Conservation (phyloP, 768 basidiomycete genomes). For the Pleurotus platypus region DNA sequence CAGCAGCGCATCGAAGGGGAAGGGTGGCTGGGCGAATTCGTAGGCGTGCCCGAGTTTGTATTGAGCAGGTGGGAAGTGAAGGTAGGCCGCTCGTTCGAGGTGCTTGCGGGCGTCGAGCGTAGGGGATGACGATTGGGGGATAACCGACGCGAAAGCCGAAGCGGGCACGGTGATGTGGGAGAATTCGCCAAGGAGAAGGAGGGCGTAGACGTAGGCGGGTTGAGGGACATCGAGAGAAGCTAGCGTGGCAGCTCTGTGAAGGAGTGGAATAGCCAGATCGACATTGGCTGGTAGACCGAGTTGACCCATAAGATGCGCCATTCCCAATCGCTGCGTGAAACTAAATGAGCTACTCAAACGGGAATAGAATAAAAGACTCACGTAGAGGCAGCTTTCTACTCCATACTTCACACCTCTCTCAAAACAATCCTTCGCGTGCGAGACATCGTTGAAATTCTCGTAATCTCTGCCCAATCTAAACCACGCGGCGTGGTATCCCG, state of each 20-base stretch:
- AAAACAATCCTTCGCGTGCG: conserved; percentile 81
- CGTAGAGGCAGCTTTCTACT: conserved; percentile 81
- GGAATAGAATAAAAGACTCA: conserved; percentile 30
- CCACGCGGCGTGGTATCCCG: conserved; percentile 81
- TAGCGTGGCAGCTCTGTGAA: conserved; percentile 74
- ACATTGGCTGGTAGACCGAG: conserved; percentile 58
- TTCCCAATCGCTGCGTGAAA: conserved; percentile 74
- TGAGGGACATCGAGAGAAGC: conserved; percentile 78
- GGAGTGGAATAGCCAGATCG: conserved; percentile 60
- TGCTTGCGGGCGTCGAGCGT: conserved; percentile 66
- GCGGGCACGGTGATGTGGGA: conserved; percentile 53
- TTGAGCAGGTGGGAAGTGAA: conserved; percentile 82
- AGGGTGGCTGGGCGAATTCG: conserved; percentile 85
- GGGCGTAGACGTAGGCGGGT: conserved; percentile 85
- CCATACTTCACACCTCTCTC: conserved; percentile 73
- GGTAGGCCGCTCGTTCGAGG: conserved; percentile 81
- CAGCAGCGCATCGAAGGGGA: conserved; percentile 83
- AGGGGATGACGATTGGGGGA: conserved; percentile 47
- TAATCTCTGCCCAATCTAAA: conserved; percentile 90
- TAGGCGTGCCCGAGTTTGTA: conserved; percentile 92
- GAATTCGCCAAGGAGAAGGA: conserved; percentile 84
- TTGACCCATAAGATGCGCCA: conserved; percentile 90
- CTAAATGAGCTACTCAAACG: neutral
- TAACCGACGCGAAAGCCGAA: conserved; percentile 46
- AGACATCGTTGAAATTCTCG: conserved; percentile 76